Evolutionary conservation across 139 green algal genomes (phyloP).

Genomic region (Asterochloris sp.): DNA sequence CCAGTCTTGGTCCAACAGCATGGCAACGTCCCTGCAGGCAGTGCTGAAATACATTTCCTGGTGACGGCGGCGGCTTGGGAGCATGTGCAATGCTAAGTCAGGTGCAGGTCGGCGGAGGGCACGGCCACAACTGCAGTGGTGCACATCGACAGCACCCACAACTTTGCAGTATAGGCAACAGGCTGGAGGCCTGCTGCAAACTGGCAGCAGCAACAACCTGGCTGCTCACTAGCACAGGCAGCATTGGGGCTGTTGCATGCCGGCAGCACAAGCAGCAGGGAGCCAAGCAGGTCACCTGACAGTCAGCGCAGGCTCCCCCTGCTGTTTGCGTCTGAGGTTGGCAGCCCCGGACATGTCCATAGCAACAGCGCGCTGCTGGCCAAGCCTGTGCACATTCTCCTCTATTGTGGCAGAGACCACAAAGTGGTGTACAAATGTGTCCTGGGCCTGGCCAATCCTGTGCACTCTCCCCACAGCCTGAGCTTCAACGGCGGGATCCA

Average conservation of each 20-base stretch:
- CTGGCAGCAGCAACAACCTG: neutral
- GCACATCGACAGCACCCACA: neutral
- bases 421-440: slow-evolving; percentile 61
- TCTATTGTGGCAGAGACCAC: slow-evolving; percentile 51
- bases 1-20: slow-evolving; percentile 24
- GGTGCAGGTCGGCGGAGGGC: neutral
- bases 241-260: neutral
- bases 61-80: neutral
- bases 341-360: slow-evolving; percentile 47
- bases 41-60: no score
- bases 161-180: neutral
- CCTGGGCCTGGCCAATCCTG: slow-evolving; percentile 63
- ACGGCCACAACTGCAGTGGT: neutral
- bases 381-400: slow-evolving; percentile 67
- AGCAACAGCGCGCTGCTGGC: slow-evolving; percentile 30
- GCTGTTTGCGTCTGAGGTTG: neutral
- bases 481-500: slow-evolving; percentile 47
- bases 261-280: neutral
- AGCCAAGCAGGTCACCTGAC: slow-evolving; percentile 12
- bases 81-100: neutral
- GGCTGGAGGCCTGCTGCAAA: neutral
- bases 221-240: neutral
- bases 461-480: slow-evolving; percentile 67
- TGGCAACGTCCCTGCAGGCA: slow-evolving; percentile 17
- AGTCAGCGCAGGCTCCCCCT: slow-evolving; percentile 13